Evolutionary conservation across 208 protist genomes (phyloP), one percentile per base, ranked within the genome.

Genomic region (Leishmania turanica): DNA sequence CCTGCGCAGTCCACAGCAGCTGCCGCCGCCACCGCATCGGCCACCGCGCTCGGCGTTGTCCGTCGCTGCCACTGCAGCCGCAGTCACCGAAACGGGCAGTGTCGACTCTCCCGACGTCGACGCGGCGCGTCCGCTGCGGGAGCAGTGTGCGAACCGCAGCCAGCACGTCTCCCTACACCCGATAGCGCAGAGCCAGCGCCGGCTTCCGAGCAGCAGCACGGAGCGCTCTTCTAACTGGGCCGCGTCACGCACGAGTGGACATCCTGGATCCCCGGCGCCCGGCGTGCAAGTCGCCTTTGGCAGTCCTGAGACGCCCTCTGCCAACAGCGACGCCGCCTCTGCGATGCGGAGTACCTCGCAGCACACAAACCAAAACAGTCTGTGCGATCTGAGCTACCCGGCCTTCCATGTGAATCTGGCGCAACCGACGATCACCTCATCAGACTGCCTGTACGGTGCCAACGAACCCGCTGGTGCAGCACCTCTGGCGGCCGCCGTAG

Each of bases 341-440:
- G 51, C 49, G 27, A 13, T 56, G 40, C 56, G 51, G 3, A 68
- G 56, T 31, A 21, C 53, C 15, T 77, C 69, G 76, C 70, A 68
- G 45, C 24, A 54, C 19, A 47, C 51, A 7, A 78, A 77, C 70
- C 77, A 78, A 42, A 80, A 72, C 60, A 80, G 60, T 31, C 71
- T 78, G 19, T 73, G 68, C 54, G 81, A 85, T 60, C 71, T 85
- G 31, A 81, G 71, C 77, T 81, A 85, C 77, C 31, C 77, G 2
- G 62, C 51, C 34, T 78, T 85, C 47, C 81, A 85, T 6, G 77
- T 65, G 21, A 78, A 81, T 40, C 71, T 85, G 15, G 77, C 81
- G 1, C 47, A 77, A 8, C 81, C 77, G 0, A 75, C 45, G 6
- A 56, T 42, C 19, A 51, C 45, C 34, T 68, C 81, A 9, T 53